phyloP scores from a whole-genome alignment of 176 grass and related monocot species.

The Hordeum marinum region DNA sequence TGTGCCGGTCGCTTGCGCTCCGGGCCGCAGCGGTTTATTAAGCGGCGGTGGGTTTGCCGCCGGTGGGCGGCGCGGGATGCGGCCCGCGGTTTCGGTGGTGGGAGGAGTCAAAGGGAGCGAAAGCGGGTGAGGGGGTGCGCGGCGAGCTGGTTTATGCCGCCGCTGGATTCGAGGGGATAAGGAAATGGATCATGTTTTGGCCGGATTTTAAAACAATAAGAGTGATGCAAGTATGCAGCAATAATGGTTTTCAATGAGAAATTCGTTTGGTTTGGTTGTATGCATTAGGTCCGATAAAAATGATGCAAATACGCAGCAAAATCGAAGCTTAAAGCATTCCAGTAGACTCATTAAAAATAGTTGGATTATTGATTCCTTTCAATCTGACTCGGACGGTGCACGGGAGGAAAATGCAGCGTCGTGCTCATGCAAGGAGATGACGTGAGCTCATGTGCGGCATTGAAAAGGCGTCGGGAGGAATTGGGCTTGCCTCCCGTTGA shows the following conservation, averaged over 20 bases:
- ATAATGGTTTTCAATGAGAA: neutral
- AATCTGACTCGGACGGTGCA: no score
- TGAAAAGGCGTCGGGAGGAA: no score
- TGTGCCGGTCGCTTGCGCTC: neutral
- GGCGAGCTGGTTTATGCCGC: neutral
- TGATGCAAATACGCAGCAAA: neutral
- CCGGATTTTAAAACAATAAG: neutral
- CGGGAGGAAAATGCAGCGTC: no score
- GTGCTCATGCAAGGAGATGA: no score
- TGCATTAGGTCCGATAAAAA: no score
- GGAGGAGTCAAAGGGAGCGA: conserved; percentile 20
- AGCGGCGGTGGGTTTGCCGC: conserved; percentile 25
- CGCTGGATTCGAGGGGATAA: conserved; percentile 34
- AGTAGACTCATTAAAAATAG: no score
- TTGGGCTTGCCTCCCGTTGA: no score
- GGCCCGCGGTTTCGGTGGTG: conserved; percentile 40
- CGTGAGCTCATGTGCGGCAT: no score
- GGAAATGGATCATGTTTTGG: conserved; percentile 46
- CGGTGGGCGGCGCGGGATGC: conserved; percentile 50
- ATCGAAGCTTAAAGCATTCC: no score
- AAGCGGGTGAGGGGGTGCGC: neutral
- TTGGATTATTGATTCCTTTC: no score
- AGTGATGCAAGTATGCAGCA: neutral
- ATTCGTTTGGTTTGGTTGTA: no score
- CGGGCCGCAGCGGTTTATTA: neutral